phyloP scores from a whole-genome alignment of 805 yeast genomes.

The Kazachstania kunashirensis region DNA sequence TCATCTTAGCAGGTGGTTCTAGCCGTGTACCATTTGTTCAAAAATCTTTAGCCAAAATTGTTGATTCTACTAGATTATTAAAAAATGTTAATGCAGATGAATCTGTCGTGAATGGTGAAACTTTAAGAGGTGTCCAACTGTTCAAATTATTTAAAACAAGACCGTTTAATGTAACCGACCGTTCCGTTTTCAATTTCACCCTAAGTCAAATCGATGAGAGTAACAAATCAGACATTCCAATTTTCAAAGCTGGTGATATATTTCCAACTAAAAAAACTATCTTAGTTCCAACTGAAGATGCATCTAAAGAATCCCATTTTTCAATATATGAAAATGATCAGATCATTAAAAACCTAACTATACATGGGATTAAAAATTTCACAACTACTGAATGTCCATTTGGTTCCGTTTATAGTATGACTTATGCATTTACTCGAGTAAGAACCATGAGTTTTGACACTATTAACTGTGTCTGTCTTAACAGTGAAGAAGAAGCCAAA shows the following conservation, averaged over 20 bases:
- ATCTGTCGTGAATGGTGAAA: conserved; percentile 81
- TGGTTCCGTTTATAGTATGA: conserved; percentile 33
- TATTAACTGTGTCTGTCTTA: conserved; percentile 38
- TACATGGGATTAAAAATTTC: conserved; percentile 26
- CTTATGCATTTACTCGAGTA: conserved; percentile 38
- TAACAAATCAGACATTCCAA: conserved; percentile 17
- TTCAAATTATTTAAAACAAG: conserved; percentile 60
- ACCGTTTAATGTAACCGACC: conserved; percentile 47
- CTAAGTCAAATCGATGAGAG: conserved; percentile 25
- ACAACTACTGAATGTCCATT: conserved; percentile 32
- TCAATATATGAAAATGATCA: conserved; percentile 25
- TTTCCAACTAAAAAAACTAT: conserved; percentile 26
- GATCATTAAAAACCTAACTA: conserved; percentile 12
- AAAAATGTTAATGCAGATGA: conserved; percentile 94
- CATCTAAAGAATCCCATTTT: conserved; percentile 28
- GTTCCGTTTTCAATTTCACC: conserved; percentile 41
- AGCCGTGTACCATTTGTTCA: conserved; percentile 85
- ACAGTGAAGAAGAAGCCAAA: neutral
- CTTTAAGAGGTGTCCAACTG: conserved; percentile 70
- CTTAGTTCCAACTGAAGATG: conserved; percentile 29
- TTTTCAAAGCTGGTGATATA: conserved; percentile 41
- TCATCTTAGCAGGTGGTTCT: conserved; percentile 83
- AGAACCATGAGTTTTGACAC: conserved; percentile 40
- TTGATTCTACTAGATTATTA: conserved; percentile 55
- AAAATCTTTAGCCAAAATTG: conserved; percentile 40